A percentile compares a stretch with the other conserved stretches of the same genome.
phyloP scores from a whole-genome alignment of 306 rosid genomes.

The Trifolium fragiferum region DNA sequence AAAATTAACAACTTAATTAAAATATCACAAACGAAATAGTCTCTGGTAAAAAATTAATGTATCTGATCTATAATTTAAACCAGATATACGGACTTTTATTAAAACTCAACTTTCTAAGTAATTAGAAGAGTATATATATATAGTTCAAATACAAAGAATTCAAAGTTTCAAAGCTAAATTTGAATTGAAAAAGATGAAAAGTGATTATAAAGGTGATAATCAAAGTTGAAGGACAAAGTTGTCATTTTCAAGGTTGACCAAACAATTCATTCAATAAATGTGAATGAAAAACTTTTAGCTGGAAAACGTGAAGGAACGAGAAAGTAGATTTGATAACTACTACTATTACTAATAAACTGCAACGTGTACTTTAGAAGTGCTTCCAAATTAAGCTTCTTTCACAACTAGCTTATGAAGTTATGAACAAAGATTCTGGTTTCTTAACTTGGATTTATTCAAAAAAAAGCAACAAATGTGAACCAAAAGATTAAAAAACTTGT shows the following conservation, averaged over 20 bases:
- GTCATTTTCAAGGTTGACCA: slow-evolving; percentile 26
- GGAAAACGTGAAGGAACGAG: slow-evolving; percentile 41
- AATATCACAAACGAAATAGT: neutral
- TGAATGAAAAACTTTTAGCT: neutral
- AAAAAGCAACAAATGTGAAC: slow-evolving; percentile 8
- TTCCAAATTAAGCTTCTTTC: slow-evolving; percentile 15
- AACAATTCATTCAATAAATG: neutral
- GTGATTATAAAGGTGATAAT: neutral
- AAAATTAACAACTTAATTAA: neutral
- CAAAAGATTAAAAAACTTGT: neutral
- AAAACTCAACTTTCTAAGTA: no score
- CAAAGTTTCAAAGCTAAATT: neutral
- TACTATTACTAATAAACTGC: neutral
- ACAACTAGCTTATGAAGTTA: neutral
- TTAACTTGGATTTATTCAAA: slow-evolving; percentile 19
- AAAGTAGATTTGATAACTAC: slow-evolving; percentile 10
- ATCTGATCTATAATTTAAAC: no score
- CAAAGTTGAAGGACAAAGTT: slow-evolving; percentile 27
- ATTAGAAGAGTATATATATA: no score
- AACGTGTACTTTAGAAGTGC: neutral
- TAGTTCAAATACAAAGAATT: neutral
- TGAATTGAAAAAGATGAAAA: neutral
- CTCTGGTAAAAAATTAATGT: no score
- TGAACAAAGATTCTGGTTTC: neutral
- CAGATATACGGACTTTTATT: no score